Base-by-base conservation (phyloP, 2,329 filamentous ascomycete genomes). In the Fusarium coffeatum region DNA sequence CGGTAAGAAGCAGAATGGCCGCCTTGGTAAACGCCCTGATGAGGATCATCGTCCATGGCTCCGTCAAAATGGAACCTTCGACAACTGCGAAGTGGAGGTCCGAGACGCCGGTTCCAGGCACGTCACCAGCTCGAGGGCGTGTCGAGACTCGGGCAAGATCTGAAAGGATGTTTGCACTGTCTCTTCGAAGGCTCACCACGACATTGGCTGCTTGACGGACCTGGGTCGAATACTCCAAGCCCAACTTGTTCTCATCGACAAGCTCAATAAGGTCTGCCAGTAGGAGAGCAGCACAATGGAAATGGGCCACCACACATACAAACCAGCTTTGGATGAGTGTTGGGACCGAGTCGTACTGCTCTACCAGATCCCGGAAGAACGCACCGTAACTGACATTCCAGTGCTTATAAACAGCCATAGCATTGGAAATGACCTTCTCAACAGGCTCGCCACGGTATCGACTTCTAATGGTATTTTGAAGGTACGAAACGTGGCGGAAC, bases 281-380 rank as follows among this genome's bases (percentile, higher is more conserved):
- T 25, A 89, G 78, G 43, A 89, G 81, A 0, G 83, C 81, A 4
- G 83, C 87, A 5, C 89, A 82, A 66, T 88, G 85, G 84, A 87
- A 89, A 67, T 89, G 88, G 0, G 84, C 85, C 1, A 83, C 79
- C 25, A 89, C 81, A 55, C 87, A 85, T 16, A 88, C 82, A 64
- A 88, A 89, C 87, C 87, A 89, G 43, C 86, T 87, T 71, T 87
- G 86, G 7, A 89, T 82, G 16, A 84, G 84, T 13, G 83, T 72
- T 2, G 86, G 85, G 1, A 89, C 80, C 1, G 76, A 71, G 32
- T 84, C 80, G 62, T 87, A 86, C 62, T 86, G 77, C 4, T 80
- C 76, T 15, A 87, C 78, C 41, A 87, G 83, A 61, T 87, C 85
- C 18, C 79, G 74, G 70, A 88, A 85, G 68, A 89, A 86, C 1